Evolutionary conservation across 2,329 filamentous ascomycete species (phyloP).

Genomic region (Dactylella cylindrospora): DNA sequence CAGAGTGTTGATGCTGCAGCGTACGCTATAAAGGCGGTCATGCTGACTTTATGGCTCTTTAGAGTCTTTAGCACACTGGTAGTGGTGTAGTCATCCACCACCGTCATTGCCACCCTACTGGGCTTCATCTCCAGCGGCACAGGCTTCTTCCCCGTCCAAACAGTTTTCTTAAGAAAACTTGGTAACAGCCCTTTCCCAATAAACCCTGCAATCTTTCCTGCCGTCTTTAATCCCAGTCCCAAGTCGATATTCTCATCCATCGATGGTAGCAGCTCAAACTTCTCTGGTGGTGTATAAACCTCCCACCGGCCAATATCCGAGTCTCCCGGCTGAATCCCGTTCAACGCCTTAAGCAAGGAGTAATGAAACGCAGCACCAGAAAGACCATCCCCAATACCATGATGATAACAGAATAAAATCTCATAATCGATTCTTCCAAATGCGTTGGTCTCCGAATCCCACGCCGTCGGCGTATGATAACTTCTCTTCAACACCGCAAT

Average conservation of each 20-base stretch:
- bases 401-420: constrained; percentile 57
- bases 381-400: constrained; percentile 59
- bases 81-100: constrained; percentile 2
- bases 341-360: constrained; percentile 55
- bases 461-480: constrained; percentile 38
- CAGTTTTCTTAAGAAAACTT: constrained; percentile 16
- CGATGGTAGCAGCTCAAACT: constrained; percentile 19
- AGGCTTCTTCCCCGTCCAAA: constrained; percentile 23
- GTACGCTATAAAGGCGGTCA: constrained; percentile 29
- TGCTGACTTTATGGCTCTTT: constrained; percentile 9
- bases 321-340: constrained; percentile 24
- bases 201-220: constrained; percentile 7
- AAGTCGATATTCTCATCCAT: constrained; percentile 32
- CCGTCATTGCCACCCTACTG: constrained; percentile 2
- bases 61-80: neutral
- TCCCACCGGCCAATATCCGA: neutral
- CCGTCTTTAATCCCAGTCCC: constrained; percentile 27
- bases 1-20: constrained; percentile 10
- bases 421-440: constrained; percentile 53
- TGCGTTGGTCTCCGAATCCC: constrained; percentile 11
- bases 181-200: constrained; percentile 23
- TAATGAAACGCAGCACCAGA: constrained; percentile 58
- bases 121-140: constrained; percentile 1
- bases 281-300: constrained; percentile 14
- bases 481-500: constrained; percentile 16